phyloP scores from a whole-genome alignment of 768 basidiomycete genomes.

The Collybia sp. region DNA sequence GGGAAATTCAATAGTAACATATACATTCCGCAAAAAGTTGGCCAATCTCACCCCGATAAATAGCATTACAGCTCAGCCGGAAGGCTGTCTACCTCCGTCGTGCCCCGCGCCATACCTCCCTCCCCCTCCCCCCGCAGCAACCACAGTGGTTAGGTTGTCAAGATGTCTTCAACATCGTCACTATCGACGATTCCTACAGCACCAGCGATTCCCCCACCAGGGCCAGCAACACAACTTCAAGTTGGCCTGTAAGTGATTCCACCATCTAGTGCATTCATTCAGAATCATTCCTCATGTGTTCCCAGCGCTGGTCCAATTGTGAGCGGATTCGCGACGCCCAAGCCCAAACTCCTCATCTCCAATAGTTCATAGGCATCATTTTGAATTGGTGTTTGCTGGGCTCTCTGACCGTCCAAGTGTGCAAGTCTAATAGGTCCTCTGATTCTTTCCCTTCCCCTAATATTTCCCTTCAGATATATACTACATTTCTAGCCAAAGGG shows the following conservation, averaged over 20 bases:
- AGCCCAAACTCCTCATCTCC: background rate
- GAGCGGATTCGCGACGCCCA: background rate
- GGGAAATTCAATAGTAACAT: too few species aligned
- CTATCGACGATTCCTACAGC: too few species aligned
- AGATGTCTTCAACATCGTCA: too few species aligned
- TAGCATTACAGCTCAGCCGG: too few species aligned
- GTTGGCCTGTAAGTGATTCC: background rate
- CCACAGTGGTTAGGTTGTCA: too few species aligned
- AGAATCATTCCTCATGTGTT: background rate
- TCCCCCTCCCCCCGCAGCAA: too few species aligned
- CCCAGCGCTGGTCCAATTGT: constrained; percentile 4
- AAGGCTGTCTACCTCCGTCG: too few species aligned
- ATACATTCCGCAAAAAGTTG: too few species aligned
- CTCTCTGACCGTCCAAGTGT: constrained; percentile 4
- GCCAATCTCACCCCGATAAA: too few species aligned
- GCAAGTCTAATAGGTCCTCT: background rate
- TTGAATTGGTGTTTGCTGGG: constrained; percentile 5
- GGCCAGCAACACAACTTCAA: background rate
- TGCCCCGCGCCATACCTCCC: too few species aligned
- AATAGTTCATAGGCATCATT: constrained; percentile 3
- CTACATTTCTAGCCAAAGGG: constrained; percentile 2
- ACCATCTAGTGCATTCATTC: background rate
- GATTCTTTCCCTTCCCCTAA: background rate
- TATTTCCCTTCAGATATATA: constrained; percentile 1
- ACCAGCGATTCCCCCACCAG: background rate